Evolutionary conservation across 805 yeast species (phyloP), one percentile per base, ranked within the genome.

Genomic region (Starmerella davenportii): DNA sequence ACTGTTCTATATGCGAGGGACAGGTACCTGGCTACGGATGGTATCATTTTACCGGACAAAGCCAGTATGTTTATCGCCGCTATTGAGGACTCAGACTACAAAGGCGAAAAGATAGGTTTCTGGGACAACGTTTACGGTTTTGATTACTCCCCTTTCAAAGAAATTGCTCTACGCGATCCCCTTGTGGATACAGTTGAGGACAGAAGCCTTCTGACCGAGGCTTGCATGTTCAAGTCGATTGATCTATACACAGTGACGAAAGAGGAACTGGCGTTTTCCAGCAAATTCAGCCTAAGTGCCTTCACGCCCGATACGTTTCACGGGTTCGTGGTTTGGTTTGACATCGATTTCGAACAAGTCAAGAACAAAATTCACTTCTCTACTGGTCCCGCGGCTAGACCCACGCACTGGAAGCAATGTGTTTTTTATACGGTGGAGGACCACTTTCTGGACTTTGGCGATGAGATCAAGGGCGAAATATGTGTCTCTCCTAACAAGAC

Each of bases 341-440:
- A 90, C 54, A 79, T 82, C 53, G 85, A 71, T 47, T 90, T 90
- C 70, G 43, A 35, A 24, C 70, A 69, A 48, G 50, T 60, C 41
- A 57, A 54, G 40, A 56, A 58, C 43, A 64, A 66, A 16, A 76
- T 87, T 42, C 64, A 63, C 24, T 85, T 90, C 56, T 76, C 90
- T 17, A 92, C 99, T 13, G 96, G 96, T 19, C 95, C 99, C 27
- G 84, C 79, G 61, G 76, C 84, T 35, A 72, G 74, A 50, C 84
- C 85, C 66, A 90, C 98, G 14, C 99, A 90, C 64, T 90, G 99
- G 99, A 92, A 90, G 60, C 98, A 90, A 64, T 79, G 95, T 16
- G 92, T 90, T 1, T 84, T 92, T 62, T 92, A 90, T 60, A 67
- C 87, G 53, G 74, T 70, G 50, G 79, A 81, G 51, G 93, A 80